A percentile compares a stretch with the other conserved stretches of the same genome.
Conservation (phyloP, 1,139 yeast genomes). For the Nakaseomyces uthaithaninus region DNA sequence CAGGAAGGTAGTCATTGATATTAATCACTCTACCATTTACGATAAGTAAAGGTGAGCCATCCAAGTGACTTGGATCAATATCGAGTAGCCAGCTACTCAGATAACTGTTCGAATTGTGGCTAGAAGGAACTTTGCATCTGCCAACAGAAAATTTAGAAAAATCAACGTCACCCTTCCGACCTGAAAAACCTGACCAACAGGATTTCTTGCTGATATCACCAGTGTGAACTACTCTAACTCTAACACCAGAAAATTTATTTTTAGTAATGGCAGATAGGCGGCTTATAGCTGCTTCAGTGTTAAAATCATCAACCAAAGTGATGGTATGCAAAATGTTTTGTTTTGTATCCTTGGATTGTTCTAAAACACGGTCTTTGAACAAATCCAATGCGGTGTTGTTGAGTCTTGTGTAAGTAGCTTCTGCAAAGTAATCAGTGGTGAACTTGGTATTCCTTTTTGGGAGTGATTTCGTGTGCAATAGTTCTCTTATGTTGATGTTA, state of each 20-base stretch:
- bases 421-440: conserved; percentile 29
- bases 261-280: conserved; percentile 18
- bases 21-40: conserved; percentile 30
- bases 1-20: conserved; percentile 23
- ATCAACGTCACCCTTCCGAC: not conserved
- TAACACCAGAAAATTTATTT: conserved; percentile 24
- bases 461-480: conserved; percentile 28
- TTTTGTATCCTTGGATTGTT: conserved; percentile 12
- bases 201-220: conserved; percentile 15
- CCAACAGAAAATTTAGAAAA: not conserved
- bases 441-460: conserved; percentile 23
- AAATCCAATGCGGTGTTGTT: conserved; percentile 15
- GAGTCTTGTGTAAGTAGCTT: conserved; percentile 23
- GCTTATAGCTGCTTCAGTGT: conserved; percentile 16
- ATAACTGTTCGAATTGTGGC: conserved; percentile 4
- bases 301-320: conserved; percentile 28
- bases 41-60: conserved; percentile 17
- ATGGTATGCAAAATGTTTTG: conserved; percentile 27
- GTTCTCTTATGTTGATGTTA: conserved; percentile 22
- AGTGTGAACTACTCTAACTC: conserved; percentile 24
- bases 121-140: conserved; percentile 1
- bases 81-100: conserved; percentile 25
- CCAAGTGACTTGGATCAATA: conserved; percentile 14
- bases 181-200: conserved; percentile 10
- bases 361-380: conserved; percentile 15